These are phyloP conservation scores for Scedosporium minutisporum DNA, from an alignment of 2,329 filamentous ascomycete genomes.

Conservation along the genomic window DNA sequence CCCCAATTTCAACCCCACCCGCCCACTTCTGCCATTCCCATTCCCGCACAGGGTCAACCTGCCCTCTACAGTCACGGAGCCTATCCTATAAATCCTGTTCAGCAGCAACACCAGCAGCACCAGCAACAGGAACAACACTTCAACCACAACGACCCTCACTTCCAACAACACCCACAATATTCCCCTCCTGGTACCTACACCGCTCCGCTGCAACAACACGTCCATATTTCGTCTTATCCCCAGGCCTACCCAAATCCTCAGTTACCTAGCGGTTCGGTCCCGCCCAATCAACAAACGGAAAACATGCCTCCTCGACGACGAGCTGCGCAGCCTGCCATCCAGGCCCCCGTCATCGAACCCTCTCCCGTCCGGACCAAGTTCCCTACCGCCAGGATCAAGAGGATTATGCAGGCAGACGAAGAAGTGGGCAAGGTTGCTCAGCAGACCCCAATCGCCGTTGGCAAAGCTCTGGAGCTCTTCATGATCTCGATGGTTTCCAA, in stretches of 20 bases:
- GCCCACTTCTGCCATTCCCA: slow-evolving; percentile 9
- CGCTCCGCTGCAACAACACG: not conserved
- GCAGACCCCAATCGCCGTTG: slow-evolving; percentile 90
- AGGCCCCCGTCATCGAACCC: slow-evolving; percentile 37
- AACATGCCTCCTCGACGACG: slow-evolving; percentile 31
- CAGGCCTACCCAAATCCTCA: slow-evolving; percentile 5
- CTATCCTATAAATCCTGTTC: not conserved
- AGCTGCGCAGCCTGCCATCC: slow-evolving; percentile 24
- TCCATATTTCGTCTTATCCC: not conserved
- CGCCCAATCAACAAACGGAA: slow-evolving; percentile 12
- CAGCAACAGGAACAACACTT: slow-evolving; percentile 8
- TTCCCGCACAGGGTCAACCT: slow-evolving; percentile 5
- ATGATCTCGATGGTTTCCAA: slow-evolving; percentile 92
- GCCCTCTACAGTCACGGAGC: slow-evolving; percentile 5
- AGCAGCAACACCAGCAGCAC: slow-evolving; percentile 7
- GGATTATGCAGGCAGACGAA: slow-evolving; percentile 98
- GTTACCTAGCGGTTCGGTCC: slow-evolving; percentile 14
- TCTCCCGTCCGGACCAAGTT: slow-evolving; percentile 90
- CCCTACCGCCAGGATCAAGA: slow-evolving; percentile 92
- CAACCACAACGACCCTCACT: slow-evolving; percentile 1
- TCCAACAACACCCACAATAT: slow-evolving; percentile 6
- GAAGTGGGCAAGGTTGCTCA: slow-evolving; percentile 98
- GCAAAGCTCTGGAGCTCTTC: slow-evolving; percentile 92
- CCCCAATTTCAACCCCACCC: slow-evolving; percentile 9
- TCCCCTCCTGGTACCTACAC: slow-evolving; percentile 5